These are phyloP conservation scores for Vigna nakashimae DNA, from an alignment of 306 rosid genomes.

Conservation along the genomic window DNA sequence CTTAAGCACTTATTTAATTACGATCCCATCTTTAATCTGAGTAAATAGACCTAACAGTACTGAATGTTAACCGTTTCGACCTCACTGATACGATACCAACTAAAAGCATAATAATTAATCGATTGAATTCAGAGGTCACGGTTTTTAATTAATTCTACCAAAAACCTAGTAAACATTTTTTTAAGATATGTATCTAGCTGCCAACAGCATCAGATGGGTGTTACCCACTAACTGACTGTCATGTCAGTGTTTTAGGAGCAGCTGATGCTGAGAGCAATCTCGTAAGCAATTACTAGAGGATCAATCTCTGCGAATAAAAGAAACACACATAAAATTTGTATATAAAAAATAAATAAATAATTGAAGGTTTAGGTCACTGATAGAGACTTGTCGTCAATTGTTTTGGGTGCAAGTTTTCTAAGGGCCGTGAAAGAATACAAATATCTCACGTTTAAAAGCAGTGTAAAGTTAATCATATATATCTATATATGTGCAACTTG, in stretches of 20 bases:
- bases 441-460: background rate
- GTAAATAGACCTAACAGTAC: no score
- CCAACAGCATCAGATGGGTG: background rate
- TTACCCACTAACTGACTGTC: background rate
- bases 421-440: background rate
- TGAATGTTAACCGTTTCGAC: no score
- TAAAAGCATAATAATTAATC: background rate
- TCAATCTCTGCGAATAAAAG: background rate
- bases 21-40: no score
- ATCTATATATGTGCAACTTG: background rate
- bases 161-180: conserved; percentile 18
- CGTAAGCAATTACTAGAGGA: background rate
- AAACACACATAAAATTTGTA: background rate
- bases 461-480: background rate
- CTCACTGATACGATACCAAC: no score
- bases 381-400: conserved; percentile 24
- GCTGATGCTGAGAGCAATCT: conserved; percentile 12
- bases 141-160: background rate
- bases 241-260: background rate
- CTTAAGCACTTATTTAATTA: no score
- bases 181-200: background rate
- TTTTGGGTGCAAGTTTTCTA: conserved; percentile 25
- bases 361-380: conserved; percentile 9
- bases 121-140: background rate
- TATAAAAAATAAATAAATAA: background rate